Percentiles rank a stretch among this genome's conserved stretches.
phyloP scores from a whole-genome alignment of 1,284 basidiomycete species.

The Ustilago xerochloae region DNA sequence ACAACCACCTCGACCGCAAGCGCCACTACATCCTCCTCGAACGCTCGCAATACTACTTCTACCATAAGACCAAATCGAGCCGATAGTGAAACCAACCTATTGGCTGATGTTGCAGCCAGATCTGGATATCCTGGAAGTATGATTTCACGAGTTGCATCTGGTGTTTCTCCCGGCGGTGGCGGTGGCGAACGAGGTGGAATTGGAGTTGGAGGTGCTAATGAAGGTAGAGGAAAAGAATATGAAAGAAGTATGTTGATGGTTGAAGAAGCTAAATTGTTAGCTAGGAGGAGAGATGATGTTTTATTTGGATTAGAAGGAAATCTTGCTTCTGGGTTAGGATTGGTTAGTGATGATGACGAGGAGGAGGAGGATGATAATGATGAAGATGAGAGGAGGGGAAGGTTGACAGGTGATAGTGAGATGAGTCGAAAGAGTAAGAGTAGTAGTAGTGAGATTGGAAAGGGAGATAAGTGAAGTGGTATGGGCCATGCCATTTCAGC shows the following conservation, averaged over 20 bases:
- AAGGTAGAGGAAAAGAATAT: conserved; percentile 29
- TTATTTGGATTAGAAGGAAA: conserved; percentile 36
- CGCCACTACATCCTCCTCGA: not conserved
- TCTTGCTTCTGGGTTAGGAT: no score
- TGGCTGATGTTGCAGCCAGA: conserved; percentile 1
- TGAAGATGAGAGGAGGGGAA: not conserved
- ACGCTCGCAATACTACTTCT: no score
- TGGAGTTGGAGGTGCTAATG: no score
- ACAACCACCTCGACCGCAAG: not conserved
- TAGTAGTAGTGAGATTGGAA: not conserved
- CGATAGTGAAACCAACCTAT: conserved; percentile 30
- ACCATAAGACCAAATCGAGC: conserved; percentile 4
- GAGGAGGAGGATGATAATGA: conserved; percentile 12
- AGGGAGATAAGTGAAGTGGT: no score
- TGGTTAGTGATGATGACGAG: conserved; percentile 16
- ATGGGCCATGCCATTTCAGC: no score
- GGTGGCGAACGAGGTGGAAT: conserved; percentile 16
- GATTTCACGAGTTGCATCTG: not conserved
- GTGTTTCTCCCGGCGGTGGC: not conserved
- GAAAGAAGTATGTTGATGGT: conserved; percentile 60
- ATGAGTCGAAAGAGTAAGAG: not conserved
- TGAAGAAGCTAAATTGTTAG: conserved; percentile 63
- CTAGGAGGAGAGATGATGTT: conserved; percentile 65
- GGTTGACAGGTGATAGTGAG: not conserved
- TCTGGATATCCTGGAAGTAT: conserved; percentile 9